phyloP scores from a whole-genome alignment of 768 basidiomycete species.

The Crucibulum laeve region DNA sequence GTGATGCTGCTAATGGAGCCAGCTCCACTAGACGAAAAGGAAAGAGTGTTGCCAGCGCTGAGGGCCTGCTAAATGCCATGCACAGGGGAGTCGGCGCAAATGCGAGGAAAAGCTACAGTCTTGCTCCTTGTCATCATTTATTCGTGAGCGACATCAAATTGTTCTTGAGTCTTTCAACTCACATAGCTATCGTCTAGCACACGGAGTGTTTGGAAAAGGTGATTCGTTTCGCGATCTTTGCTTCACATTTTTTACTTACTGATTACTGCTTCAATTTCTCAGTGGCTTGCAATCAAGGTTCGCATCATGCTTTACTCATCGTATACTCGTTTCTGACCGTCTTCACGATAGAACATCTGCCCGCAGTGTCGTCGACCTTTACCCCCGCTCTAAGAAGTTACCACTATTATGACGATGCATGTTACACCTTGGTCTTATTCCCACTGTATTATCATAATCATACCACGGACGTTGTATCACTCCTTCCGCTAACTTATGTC shows the following conservation, averaged over 20 bases:
- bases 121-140: conserved; percentile 86
- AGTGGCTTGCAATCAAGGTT: conserved; percentile 80
- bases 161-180: neutral
- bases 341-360: conserved; percentile 67
- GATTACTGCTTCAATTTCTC: conserved; percentile 8
- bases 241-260: conserved; percentile 2
- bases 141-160: conserved; percentile 64
- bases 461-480: too few relatives aligned
- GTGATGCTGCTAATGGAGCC: conserved; percentile 4
- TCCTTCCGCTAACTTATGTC: too few relatives aligned
- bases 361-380: conserved; percentile 85
- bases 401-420: neutral
- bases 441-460: too few relatives aligned
- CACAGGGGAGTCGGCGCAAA: conserved; percentile 39
- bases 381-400: conserved; percentile 58
- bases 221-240: conserved; percentile 14
- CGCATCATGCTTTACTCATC: conserved; percentile 2
- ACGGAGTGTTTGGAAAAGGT: conserved; percentile 84
- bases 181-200: conserved; percentile 42
- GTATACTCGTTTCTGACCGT: conserved; percentile 1
- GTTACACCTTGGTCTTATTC: neutral
- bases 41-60: conserved; percentile 20
- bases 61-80: conserved; percentile 39
- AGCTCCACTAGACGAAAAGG: conserved; percentile 15
- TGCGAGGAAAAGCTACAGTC: conserved; percentile 67